Conservation (phyloP, 2,329 filamentous ascomycete genomes). For the Trichothecium roseum region DNA sequence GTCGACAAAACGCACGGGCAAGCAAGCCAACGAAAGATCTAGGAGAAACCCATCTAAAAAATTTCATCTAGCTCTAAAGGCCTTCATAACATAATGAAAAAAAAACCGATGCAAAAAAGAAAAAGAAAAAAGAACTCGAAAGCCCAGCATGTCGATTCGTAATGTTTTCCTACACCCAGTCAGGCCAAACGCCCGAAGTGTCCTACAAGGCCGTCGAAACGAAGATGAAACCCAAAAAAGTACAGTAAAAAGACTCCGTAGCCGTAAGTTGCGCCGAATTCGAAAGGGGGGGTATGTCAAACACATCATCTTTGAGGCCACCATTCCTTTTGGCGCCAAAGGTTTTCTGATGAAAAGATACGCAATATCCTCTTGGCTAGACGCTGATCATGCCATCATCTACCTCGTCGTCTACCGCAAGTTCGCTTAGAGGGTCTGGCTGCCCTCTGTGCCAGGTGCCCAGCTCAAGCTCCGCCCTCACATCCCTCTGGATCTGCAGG, state of each 20-base stretch:
- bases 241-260: background rate
- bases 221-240: background rate
- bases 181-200: too few relatives aligned
- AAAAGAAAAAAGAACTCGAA: background rate
- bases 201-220: background rate
- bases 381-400: slow-evolving; percentile 21
- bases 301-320: background rate
- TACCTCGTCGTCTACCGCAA: slow-evolving; percentile 15
- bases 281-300: background rate
- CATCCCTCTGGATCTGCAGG: slow-evolving; percentile 72
- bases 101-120: background rate
- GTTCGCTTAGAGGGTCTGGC: slow-evolving; percentile 10
- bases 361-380: background rate
- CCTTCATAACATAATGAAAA: background rate
- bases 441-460: slow-evolving; percentile 18
- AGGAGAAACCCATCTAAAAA: background rate
- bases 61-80: slow-evolving; percentile 6
- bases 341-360: background rate
- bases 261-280: background rate
- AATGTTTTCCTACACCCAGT: too few relatives aligned
- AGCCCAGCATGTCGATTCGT: background rate
- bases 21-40: too few relatives aligned
- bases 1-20: too few relatives aligned
- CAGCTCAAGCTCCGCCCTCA: slow-evolving; percentile 43
- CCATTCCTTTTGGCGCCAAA: background rate